Conservation (phyloP, 768 basidiomycete species). For the Boletellus sp. region DNA sequence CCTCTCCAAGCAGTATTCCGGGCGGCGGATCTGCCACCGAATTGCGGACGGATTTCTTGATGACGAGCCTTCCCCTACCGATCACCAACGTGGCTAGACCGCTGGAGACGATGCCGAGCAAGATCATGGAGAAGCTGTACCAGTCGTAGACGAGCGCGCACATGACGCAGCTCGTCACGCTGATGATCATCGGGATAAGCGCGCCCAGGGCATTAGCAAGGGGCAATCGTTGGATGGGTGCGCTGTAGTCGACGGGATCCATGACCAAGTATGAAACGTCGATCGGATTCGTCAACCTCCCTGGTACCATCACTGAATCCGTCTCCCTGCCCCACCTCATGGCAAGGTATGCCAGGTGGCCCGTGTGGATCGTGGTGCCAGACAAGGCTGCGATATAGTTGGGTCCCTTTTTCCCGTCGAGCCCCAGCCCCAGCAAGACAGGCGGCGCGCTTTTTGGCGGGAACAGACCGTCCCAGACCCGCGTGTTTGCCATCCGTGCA, state of each 20-base stretch:
- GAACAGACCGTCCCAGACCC: constrained; percentile 26
- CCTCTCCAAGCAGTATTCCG: constrained; percentile 21
- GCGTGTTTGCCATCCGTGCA: constrained; percentile 24
- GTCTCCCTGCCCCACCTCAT: constrained; percentile 12
- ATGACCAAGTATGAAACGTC: constrained; percentile 16
- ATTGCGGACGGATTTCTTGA: constrained; percentile 14
- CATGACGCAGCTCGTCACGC: constrained; percentile 16
- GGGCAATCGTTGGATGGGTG: constrained; percentile 5
- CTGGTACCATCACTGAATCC: constrained; percentile 9
- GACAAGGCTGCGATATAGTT: constrained; percentile 25
- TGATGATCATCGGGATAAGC: constrained; percentile 23
- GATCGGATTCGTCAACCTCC: constrained; percentile 20
- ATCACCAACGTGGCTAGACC: constrained; percentile 26
- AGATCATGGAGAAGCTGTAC: constrained; percentile 31
- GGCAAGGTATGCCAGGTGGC: constrained; percentile 22
- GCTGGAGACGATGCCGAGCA: constrained; percentile 28
- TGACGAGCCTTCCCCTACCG: constrained; percentile 22
- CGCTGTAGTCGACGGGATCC: constrained; percentile 4
- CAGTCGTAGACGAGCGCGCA: constrained; percentile 28
- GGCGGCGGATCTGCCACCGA: constrained; percentile 18
- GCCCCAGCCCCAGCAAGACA: constrained; percentile 25
- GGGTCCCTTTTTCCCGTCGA: constrained; percentile 29
- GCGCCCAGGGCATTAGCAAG: constrained; percentile 2
- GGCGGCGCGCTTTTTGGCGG: constrained; percentile 16
- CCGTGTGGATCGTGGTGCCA: constrained; percentile 20